A percentile compares a stretch with the other conserved stretches of the same genome.
Conservation (phyloP, 2,329 filamentous ascomycete species). For the Exophiala sideris region DNA sequence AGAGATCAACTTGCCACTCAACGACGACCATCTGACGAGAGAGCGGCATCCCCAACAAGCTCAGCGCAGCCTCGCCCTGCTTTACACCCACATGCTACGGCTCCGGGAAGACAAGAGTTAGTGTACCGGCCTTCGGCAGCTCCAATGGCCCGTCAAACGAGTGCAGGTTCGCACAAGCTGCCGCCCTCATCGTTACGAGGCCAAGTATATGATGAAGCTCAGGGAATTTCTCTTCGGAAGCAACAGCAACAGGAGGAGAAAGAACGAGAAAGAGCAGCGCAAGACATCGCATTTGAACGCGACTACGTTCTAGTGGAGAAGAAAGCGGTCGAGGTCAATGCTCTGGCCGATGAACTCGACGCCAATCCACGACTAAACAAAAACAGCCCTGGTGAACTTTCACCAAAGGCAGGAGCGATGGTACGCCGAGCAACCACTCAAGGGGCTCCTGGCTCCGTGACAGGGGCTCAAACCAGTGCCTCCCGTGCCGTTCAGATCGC, state of each 20-base stretch:
- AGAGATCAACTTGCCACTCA: slow-evolving; percentile 15
- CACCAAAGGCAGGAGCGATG: slow-evolving; percentile 61
- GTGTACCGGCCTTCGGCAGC: slow-evolving; percentile 36
- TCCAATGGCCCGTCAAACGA: slow-evolving; percentile 62
- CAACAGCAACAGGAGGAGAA: slow-evolving; percentile 39
- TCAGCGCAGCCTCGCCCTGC: slow-evolving; percentile 31
- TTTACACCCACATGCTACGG: slow-evolving; percentile 37
- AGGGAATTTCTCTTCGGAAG: slow-evolving; percentile 30
- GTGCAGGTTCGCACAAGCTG: slow-evolving; percentile 32
- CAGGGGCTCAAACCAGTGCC: slow-evolving; percentile 66
- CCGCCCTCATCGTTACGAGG: slow-evolving; percentile 49
- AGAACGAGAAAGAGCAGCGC: slow-evolving; percentile 65
- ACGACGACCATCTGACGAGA: slow-evolving; percentile 14
- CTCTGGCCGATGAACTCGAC: slow-evolving; percentile 90
- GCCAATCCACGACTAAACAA: slow-evolving; percentile 68
- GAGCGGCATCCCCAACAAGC: slow-evolving; percentile 28
- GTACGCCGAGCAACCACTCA: slow-evolving; percentile 76
- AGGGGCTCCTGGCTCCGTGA: slow-evolving; percentile 64
- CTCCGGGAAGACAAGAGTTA: slow-evolving; percentile 40
- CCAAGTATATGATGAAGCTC: slow-evolving; percentile 40
- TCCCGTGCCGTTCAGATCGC: slow-evolving; percentile 74
- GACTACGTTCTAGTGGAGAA: slow-evolving; percentile 97
- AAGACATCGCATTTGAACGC: slow-evolving; percentile 84
- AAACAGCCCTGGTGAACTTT: slow-evolving; percentile 42
- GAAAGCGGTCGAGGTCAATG: slow-evolving; percentile 91